Base-by-base conservation (phyloP, 2,329 filamentous ascomycete species). In the Akanthomyces dipterigenus region DNA sequence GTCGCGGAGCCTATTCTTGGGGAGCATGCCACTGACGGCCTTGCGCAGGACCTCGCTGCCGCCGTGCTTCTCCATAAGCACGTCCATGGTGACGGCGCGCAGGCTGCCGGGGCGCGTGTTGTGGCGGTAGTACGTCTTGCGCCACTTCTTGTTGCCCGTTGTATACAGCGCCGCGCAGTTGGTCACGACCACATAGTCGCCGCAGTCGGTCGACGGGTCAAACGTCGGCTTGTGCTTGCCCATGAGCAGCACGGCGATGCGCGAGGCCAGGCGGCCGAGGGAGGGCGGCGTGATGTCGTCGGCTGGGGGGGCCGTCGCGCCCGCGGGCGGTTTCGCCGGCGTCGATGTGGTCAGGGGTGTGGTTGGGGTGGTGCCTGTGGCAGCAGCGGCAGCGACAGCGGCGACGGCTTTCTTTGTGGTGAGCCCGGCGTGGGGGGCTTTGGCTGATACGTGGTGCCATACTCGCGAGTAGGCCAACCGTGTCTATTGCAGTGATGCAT, bases 191-290 rank as follows among this genome's bases (percentile, higher is more conserved):
- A 99, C 93, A 76, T 99, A 99, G 85, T 99, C 95, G 68, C 95
- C 95, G 82, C 95, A 98, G 82, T 99, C 95, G 64, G 93, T 97
- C 24, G 92, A 96, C 1, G 95, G 95, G 77, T 98, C 91, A 79
- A 87, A 99, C 75, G 95, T 96, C 24, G 95, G 95, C 79, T 99
- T 99, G 83, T 99, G 89, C 82, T 99, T 99, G 78, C 95, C 95
- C 93, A 98, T 97, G 57, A 97, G 86, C 63, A 91, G 82, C 59
- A 88, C 81, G 64, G 93, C 93, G 75, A 97, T 96, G 65, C 89
- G 87, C 58, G 89, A 91, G 64, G 93, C 93, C 56, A 97, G 83
- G 46, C 93, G 91, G 68, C 93, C 93, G 45, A 97, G 88, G n/a
- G 91, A 87, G 16, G 92, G 91, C 20, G 86, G 82, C 22, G 86